These are phyloP conservation scores for Arbutus unedo DNA, from an alignment of 148 eudicot genomes.

Conservation along the genomic window DNA sequence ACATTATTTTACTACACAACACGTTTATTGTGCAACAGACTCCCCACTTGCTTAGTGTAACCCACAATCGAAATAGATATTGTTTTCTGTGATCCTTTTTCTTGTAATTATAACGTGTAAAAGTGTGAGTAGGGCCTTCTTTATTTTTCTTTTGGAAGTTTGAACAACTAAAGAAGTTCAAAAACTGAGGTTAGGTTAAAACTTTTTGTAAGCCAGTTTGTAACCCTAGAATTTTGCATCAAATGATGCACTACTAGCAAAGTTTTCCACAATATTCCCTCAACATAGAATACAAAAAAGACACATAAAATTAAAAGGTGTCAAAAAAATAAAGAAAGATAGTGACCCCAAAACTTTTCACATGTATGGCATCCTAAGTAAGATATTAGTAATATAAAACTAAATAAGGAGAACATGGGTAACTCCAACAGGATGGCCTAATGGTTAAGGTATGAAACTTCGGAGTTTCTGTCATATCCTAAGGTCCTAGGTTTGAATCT, in stretches of 20 bases:
- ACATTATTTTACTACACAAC: too few relatives aligned
- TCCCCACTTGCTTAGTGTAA: too few relatives aligned
- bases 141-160: neutral
- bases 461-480: too few relatives aligned
- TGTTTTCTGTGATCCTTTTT: neutral
- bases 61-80: neutral
- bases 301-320: neutral
- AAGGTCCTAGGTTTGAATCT: too few relatives aligned
- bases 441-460: too few relatives aligned
- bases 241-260: too few relatives aligned
- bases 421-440: too few relatives aligned
- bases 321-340: slow-evolving; percentile 6
- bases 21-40: too few relatives aligned
- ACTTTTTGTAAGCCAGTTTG: neutral
- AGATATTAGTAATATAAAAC: neutral
- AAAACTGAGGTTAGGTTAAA: neutral
- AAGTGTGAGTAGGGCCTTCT: neutral
- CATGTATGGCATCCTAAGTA: neutral
- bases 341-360: slow-evolving; percentile 12
- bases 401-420: neutral
- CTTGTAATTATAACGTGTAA: neutral
- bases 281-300: neutral
- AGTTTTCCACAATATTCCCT: too few relatives aligned
- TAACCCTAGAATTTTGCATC: neutral
- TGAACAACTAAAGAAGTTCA: neutral